These are phyloP conservation scores for Candida schatavii DNA, from an alignment of 805 yeast species.

Conservation along the genomic window DNA sequence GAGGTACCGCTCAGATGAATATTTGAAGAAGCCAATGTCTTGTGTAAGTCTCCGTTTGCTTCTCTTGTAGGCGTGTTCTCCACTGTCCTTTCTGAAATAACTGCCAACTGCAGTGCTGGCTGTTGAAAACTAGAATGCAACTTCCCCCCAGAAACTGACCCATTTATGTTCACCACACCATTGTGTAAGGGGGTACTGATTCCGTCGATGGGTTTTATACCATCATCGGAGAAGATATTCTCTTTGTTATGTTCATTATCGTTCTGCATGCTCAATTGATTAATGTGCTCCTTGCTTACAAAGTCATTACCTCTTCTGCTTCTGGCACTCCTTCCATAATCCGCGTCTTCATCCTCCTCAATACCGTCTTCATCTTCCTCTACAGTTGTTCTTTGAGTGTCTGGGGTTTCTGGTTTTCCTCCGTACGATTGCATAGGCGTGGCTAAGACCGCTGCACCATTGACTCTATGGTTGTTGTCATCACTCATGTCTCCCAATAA, in stretches of 20 bases:
- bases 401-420: slow-evolving; percentile 36
- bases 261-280: slow-evolving; percentile 16
- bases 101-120: slow-evolving; percentile 21
- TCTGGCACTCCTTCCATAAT: slow-evolving; percentile 18
- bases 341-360: slow-evolving; percentile 24
- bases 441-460: slow-evolving; percentile 18
- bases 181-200: slow-evolving; percentile 29
- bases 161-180: not conserved
- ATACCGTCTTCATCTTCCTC: slow-evolving; percentile 42
- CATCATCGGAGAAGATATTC: slow-evolving; percentile 40
- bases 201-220: slow-evolving; percentile 21
- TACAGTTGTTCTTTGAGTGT: slow-evolving; percentile 43
- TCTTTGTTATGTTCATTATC: slow-evolving; percentile 45
- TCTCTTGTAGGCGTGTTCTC: slow-evolving; percentile 24
- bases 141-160: slow-evolving; percentile 9
- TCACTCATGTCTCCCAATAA: slow-evolving; percentile 12
- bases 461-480: slow-evolving; percentile 4
- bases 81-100: slow-evolving; percentile 29
- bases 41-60: slow-evolving; percentile 5
- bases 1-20: no score
- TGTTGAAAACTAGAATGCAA: slow-evolving; percentile 16
- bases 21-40: not conserved
- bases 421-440: slow-evolving; percentile 24
- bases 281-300: slow-evolving; percentile 34
- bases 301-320: not conserved